Evolutionary conservation across 2,329 filamentous ascomycete species (phyloP).

Genomic region (Fusarium kyushuense): DNA sequence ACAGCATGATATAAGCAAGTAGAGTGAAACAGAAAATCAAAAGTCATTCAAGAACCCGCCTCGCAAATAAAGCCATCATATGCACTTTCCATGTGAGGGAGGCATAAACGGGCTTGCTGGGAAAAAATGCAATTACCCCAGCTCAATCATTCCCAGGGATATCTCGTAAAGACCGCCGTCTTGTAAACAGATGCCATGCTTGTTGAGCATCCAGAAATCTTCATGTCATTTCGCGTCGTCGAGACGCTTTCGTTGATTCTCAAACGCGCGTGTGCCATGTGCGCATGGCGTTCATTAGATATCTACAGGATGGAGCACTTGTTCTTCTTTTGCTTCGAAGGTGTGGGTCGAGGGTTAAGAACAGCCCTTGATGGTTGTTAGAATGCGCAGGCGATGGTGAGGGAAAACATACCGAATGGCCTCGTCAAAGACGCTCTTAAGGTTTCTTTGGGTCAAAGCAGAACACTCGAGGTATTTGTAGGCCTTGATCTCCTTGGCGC

Average conservation of each 20-base stretch:
- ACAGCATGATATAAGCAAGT: constrained; percentile 35
- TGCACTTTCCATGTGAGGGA: constrained; percentile 36
- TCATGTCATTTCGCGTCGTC: constrained; percentile 45
- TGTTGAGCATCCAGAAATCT: constrained; percentile 39
- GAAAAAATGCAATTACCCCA: constrained; percentile 24
- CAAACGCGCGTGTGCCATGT: constrained; percentile 23
- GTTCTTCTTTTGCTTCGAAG: constrained; percentile 70
- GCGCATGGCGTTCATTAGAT: constrained; percentile 28
- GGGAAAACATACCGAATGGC: constrained; percentile 84
- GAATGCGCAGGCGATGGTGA: constrained; percentile 28
- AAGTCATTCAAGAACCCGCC: constrained; percentile 49
- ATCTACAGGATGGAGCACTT: constrained; percentile 78
- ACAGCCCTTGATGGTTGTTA: constrained; percentile 69
- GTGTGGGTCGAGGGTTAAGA: constrained; percentile 72
- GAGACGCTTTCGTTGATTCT: constrained; percentile 42
- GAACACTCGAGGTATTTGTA: constrained; percentile 99
- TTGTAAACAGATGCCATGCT: constrained; percentile 46
- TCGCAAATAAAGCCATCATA: constrained; percentile 47
- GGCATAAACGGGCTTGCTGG: constrained; percentile 16
- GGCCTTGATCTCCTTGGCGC: constrained; percentile 93
- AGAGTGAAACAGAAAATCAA: constrained; percentile 41
- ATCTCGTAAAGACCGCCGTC: constrained; percentile 44
- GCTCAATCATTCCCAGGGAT: constrained; percentile 38
- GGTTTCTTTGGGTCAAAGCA: constrained; percentile 92
- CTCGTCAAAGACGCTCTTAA: constrained; percentile 99